Conservation (phyloP, 2,329 filamentous ascomycete genomes). For the Beauveria scarabaeidicola region DNA sequence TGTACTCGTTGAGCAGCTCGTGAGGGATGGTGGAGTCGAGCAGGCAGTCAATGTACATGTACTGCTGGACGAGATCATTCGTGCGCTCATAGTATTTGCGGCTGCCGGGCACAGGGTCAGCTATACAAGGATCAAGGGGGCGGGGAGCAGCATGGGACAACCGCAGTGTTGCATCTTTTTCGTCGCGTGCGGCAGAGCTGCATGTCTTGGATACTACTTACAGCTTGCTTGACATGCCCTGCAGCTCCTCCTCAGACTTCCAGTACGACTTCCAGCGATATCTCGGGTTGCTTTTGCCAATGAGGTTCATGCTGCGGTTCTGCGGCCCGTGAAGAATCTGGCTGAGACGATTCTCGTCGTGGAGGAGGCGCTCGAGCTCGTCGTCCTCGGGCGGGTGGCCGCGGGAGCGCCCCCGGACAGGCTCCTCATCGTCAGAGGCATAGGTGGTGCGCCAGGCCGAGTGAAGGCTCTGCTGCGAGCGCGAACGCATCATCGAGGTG, state of each 20-base stretch:
- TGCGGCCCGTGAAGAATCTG: slow-evolving; percentile 57
- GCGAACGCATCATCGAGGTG: slow-evolving; percentile 30
- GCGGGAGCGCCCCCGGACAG: slow-evolving; percentile 12
- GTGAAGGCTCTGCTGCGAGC: slow-evolving; percentile 26
- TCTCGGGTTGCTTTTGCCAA: slow-evolving; percentile 77
- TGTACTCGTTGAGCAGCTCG: slow-evolving; percentile 84
- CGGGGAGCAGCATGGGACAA: not conserved
- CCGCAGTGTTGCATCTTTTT: not conserved
- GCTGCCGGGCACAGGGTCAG: slow-evolving; percentile 26
- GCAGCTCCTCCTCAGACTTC: slow-evolving; percentile 69
- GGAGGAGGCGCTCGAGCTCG: slow-evolving; percentile 34
- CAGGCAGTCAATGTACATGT: slow-evolving; percentile 84
- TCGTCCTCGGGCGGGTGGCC: slow-evolving; percentile 30
- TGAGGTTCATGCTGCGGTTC: slow-evolving; percentile 76
- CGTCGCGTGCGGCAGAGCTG: not conserved
- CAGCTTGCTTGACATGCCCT: slow-evolving; percentile 62
- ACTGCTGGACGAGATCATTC: slow-evolving; percentile 83
- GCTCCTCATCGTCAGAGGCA: slow-evolving; percentile 16
- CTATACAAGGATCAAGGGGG: not conserved
- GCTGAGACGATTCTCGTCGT: slow-evolving; percentile 51
- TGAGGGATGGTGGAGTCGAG: slow-evolving; percentile 90
- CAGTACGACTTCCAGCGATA: slow-evolving; percentile 85
- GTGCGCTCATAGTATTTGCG: slow-evolving; percentile 82
- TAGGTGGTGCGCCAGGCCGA: slow-evolving; percentile 18
- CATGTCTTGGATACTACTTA: slow-evolving; percentile 25